A percentile compares a stretch with the other conserved stretches of the same genome.
These are phyloP conservation scores for Ogataea pilisensis DNA, from an alignment of 805 yeast genomes.

Conservation along the genomic window DNA sequence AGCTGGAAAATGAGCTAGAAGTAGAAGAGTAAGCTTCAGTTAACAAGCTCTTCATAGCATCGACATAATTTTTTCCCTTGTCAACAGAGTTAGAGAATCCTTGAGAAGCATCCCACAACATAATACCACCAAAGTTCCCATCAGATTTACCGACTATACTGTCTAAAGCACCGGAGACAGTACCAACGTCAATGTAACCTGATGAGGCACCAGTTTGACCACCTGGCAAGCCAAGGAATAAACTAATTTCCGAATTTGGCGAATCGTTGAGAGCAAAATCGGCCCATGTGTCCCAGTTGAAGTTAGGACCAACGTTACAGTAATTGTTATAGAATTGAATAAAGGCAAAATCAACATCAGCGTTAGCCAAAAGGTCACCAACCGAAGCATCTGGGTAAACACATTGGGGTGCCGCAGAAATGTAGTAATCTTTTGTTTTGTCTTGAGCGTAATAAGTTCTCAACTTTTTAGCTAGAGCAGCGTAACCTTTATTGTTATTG, in stretches of 20 bases:
- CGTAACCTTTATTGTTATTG: slow-evolving; percentile 58
- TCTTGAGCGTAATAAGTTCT: slow-evolving; percentile 36
- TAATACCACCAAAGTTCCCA: slow-evolving; percentile 62
- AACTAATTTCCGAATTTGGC: slow-evolving; percentile 64
- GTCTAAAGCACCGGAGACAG: slow-evolving; percentile 29
- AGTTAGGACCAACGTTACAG: slow-evolving; percentile 51
- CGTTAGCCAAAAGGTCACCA: slow-evolving; percentile 40
- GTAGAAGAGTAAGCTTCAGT: slow-evolving; percentile 11
- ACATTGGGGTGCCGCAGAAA: slow-evolving; percentile 93
- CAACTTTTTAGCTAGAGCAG: slow-evolving; percentile 51
- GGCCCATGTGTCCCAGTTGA: slow-evolving; percentile 71
- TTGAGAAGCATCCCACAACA: slow-evolving; percentile 82
- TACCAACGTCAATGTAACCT: slow-evolving; percentile 50
- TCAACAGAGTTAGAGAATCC: slow-evolving; percentile 44
- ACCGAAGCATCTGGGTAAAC: slow-evolving; percentile 70
- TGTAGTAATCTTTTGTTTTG: slow-evolving; percentile 54
- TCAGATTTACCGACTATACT: slow-evolving; percentile 16
- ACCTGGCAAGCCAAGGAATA: slow-evolving; percentile 73
- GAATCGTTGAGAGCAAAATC: slow-evolving; percentile 53
- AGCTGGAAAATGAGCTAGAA: slow-evolving; percentile 4
- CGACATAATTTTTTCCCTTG: slow-evolving; percentile 35
- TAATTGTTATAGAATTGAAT: slow-evolving; percentile 89
- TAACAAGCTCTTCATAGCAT: slow-evolving; percentile 25
- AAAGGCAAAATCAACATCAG: slow-evolving; percentile 74
- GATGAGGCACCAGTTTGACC: slow-evolving; percentile 46